phyloP scores from a whole-genome alignment of 495 filamentous ascomycete species.

The Hypoxylon cercidicola region DNA sequence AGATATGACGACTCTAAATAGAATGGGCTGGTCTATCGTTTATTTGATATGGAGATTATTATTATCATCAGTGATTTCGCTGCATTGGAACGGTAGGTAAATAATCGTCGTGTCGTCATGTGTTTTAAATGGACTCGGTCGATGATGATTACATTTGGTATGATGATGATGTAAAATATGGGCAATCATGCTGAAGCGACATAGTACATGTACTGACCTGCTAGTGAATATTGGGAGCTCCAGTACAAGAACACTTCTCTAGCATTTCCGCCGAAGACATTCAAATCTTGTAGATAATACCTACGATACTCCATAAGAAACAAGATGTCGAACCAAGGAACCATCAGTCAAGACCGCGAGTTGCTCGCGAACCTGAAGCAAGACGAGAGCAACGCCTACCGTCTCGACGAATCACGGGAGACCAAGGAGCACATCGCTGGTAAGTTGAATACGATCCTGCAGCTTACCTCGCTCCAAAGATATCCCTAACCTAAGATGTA shows the following conservation, averaged over 20 bases:
- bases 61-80: too few species aligned
- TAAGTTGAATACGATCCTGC: too few species aligned
- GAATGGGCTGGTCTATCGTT: too few species aligned
- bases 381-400: slow-evolving; percentile 4
- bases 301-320: neutral
- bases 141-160: neutral
- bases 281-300: neutral
- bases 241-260: neutral
- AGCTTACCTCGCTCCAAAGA: neutral
- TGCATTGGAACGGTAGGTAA: too few species aligned
- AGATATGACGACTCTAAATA: too few species aligned
- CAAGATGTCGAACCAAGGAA: slow-evolving; percentile 1
- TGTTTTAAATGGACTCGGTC: neutral
- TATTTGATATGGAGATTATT: too few species aligned
- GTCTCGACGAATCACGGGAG: neutral
- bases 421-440: slow-evolving; percentile 5
- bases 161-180: neutral
- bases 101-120: neutral
- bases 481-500: neutral
- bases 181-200: neutral
- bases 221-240: too few species aligned
- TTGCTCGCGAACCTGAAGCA: slow-evolving; percentile 7
- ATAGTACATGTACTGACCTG: neutral
- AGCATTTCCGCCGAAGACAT: neutral
- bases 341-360: slow-evolving; percentile 2